Percentiles rank a stretch among this genome's conserved stretches.
phyloP scores from a whole-genome alignment of 306 rosid genomes.

The Cucumis cinereus region DNA sequence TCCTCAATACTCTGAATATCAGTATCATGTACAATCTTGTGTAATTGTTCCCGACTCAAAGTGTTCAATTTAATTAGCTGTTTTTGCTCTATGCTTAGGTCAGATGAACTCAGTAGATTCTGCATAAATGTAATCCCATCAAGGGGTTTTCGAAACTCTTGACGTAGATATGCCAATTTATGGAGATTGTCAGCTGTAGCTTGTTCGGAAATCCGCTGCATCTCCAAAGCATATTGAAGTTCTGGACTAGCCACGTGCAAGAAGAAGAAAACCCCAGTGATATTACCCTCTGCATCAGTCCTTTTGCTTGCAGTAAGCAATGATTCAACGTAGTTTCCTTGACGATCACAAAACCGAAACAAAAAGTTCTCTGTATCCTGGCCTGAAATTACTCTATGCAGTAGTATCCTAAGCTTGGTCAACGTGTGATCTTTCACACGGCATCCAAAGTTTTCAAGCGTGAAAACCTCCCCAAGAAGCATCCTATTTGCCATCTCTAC shows the following conservation, averaged over 20 bases:
- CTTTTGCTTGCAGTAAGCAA: conserved; percentile 26
- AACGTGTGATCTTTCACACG: conserved; percentile 29
- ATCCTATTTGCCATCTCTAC: conserved; percentile 22
- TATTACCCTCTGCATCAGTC: conserved; percentile 19
- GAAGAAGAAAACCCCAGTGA: conserved; percentile 30
- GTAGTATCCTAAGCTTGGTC: conserved; percentile 22
- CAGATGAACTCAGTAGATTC: conserved; percentile 26
- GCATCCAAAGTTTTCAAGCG: conserved; percentile 20
- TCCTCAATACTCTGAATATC: conserved; percentile 30
- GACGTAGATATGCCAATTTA: conserved; percentile 27
- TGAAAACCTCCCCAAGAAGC: conserved; percentile 35
- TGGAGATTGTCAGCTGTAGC: conserved; percentile 25
- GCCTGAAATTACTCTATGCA: conserved; percentile 20
- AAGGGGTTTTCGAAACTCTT: conserved; percentile 22
- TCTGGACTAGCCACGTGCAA: conserved; percentile 30
- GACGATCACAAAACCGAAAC: conserved; percentile 22
- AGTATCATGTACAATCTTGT: conserved; percentile 25
- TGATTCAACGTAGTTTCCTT: conserved; percentile 24
- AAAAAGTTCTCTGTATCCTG: conserved; percentile 21
- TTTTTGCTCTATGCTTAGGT: conserved; percentile 23
- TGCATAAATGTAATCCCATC: conserved; percentile 24
- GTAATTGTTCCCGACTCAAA: conserved; percentile 25
- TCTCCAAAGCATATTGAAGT: conserved; percentile 28
- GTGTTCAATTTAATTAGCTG: conserved; percentile 18
- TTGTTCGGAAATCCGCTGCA: conserved; percentile 27